Conservation (phyloP, 2,329 filamentous ascomycete genomes). For the Pseudopithomyces maydicus region DNA sequence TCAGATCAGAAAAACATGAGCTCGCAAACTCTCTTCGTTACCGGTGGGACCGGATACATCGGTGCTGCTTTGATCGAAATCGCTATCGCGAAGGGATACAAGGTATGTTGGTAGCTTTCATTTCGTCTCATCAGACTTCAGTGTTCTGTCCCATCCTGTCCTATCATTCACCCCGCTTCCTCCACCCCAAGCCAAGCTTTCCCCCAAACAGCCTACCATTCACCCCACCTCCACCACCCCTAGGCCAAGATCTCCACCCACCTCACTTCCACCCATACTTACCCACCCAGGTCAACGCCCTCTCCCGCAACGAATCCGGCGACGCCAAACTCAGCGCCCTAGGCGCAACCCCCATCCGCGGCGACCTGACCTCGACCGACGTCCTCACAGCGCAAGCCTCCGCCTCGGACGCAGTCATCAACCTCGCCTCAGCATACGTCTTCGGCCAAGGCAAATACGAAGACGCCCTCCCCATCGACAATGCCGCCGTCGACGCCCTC, state of each 20-base stretch:
- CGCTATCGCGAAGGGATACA: too few species aligned
- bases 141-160: too few species aligned
- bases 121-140: too few species aligned
- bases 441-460: slow-evolving; percentile 11
- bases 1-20: not conserved
- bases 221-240: too few species aligned
- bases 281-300: slow-evolving; percentile 45
- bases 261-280: slow-evolving; percentile 2
- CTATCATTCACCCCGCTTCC: too few species aligned
- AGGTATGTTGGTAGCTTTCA: too few species aligned
- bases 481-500: slow-evolving; percentile 45
- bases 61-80: too few species aligned
- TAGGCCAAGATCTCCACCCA: too few species aligned
- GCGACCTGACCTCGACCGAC: slow-evolving; percentile 46
- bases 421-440: slow-evolving; percentile 39
- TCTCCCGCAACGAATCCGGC: slow-evolving; percentile 46
- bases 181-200: too few species aligned
- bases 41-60: slow-evolving; percentile 8
- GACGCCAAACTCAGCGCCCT: slow-evolving; percentile 45
- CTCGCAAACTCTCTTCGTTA: slow-evolving; percentile 19
- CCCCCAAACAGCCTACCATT: too few species aligned
- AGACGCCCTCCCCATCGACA: slow-evolving; percentile 29
- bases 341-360: slow-evolving; percentile 49
- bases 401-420: slow-evolving; percentile 49
- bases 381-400: slow-evolving; percentile 45